Evolutionary conservation across 768 basidiomycete genomes (phyloP), one percentile per base, ranked within the genome.

Genomic region (Gelatoporia subvermispora): DNA sequence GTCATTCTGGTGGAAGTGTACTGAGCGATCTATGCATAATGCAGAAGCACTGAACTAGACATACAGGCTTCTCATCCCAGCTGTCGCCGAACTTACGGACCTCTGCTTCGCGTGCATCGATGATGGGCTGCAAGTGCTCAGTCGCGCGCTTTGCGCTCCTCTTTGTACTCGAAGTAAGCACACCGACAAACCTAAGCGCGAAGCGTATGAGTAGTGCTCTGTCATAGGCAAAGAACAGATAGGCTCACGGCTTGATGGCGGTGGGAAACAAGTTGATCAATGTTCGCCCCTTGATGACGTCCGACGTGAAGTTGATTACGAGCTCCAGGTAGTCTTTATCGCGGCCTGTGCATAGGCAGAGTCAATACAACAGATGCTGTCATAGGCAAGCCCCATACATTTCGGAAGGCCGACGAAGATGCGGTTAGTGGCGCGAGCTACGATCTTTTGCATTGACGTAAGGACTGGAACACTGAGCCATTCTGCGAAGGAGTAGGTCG

Each of bases 371-470:
- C 17, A 7, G 7, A 13, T 24, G 11, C 1, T 16, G 16, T 20
- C n/a, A 43, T 8, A 43, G 25, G 47, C 7, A 36, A 41, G 24
- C 20, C 7, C 61, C 71, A 17, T 40, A 76, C 78, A 79, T 2
- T 75, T 43, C 2, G 77, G 76, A 22, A 71, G 60, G 0, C 78
- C 80, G 8, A 81, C 72, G 45, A 81, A 75, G 0, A 69, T 37
- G 15, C 79, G 68, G 52, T 76, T 77, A 43, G 60, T 72, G 3
- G 66, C 58, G 31, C 74, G 68, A 37, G 66, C 64, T 11, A 79
- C 58, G n/a, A 79, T 57, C 18, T 59, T 49, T 23, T 64, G 50
- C 49, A 60, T 66, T 5, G 67, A 52, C 0, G 49, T 55, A 1
- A 66, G 23, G 3, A 56, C 63, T 0, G 57, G 56, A 4, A 75